phyloP scores from a whole-genome alignment of 2,329 filamentous ascomycete species.

The Dissoconium aciculare region DNA sequence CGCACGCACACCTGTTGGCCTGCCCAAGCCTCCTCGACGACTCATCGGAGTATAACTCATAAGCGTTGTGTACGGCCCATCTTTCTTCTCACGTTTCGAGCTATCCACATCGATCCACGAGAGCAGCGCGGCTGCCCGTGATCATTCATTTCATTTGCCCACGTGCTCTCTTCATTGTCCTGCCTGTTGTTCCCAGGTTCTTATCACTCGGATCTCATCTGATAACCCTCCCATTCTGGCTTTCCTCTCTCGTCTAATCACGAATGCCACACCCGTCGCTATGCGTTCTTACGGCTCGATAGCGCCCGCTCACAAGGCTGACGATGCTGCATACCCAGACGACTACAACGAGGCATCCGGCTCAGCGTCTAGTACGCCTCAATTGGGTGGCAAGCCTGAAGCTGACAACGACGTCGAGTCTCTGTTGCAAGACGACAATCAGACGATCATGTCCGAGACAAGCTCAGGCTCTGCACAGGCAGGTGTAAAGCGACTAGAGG shows the following conservation, averaged over 20 bases:
- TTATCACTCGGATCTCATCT: constrained; percentile 5
- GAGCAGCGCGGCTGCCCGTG: too few species aligned
- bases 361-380: background rate
- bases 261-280: too few species aligned
- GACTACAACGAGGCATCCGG: background rate
- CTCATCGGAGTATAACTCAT: too few species aligned
- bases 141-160: too few species aligned
- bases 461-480: constrained; percentile 26
- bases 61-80: too few species aligned
- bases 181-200: constrained; percentile 4
- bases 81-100: too few species aligned
- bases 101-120: too few species aligned
- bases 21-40: too few species aligned
- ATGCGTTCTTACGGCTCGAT: constrained; percentile 13
- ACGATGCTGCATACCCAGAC: constrained; percentile 2
- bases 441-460: constrained; percentile 14
- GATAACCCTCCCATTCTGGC: constrained; percentile 6
- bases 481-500: constrained; percentile 36
- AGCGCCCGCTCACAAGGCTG: constrained; percentile 6
- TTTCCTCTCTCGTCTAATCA: constrained; percentile 4
- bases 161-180: constrained; percentile 3
- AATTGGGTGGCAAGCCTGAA: constrained; percentile 10
- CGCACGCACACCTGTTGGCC: too few species aligned
- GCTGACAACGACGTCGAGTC: constrained; percentile 8
- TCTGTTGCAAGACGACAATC: constrained; percentile 10